phyloP scores from a whole-genome alignment of 768 basidiomycete genomes.

The Kwoniella mangroviensis region DNA sequence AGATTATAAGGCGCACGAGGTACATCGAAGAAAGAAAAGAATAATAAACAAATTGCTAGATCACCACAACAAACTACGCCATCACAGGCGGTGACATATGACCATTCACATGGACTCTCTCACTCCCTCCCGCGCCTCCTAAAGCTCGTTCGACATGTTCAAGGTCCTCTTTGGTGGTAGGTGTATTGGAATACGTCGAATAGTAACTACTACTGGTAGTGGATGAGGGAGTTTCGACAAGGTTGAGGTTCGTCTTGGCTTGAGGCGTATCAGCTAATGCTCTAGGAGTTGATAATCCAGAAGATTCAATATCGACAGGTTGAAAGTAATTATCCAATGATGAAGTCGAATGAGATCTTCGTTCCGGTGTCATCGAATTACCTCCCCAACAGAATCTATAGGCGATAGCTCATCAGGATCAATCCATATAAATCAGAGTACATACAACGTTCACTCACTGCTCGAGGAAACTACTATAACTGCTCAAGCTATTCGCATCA shows the following conservation, averaged over 20 bases:
- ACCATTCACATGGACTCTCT: conserved; percentile 5
- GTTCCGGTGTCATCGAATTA: conserved; percentile 12
- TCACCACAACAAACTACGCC: neutral
- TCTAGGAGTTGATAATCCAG: conserved; percentile 21
- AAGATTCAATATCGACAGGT: conserved; percentile 13
- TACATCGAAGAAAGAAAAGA: neutral
- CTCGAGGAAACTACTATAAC: conserved; percentile 52
- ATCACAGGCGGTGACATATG: conserved; percentile 20
- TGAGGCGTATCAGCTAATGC: conserved; percentile 4
- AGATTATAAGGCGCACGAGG: neutral
- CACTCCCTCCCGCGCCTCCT: neutral
- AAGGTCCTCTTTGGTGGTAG: conserved; percentile 25
- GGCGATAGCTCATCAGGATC: conserved; percentile 4
- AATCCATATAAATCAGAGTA: neutral
- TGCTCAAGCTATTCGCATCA: conserved; percentile 34
- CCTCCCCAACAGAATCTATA: conserved; percentile 57
- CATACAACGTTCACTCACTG: conserved; percentile 46
- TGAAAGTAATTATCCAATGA: conserved; percentile 38
- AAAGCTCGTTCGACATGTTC: conserved; percentile 23
- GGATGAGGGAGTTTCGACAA: conserved; percentile 23
- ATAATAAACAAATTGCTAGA: neutral
- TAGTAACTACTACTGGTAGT: conserved; percentile 22
- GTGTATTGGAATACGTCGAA: conserved; percentile 20
- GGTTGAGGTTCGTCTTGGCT: neutral
- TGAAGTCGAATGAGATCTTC: conserved; percentile 42